Evolutionary conservation across 176 grass and related monocot species (phyloP), one percentile per base, ranked within the genome.

Genomic region (Urochloa ruziziensis): DNA sequence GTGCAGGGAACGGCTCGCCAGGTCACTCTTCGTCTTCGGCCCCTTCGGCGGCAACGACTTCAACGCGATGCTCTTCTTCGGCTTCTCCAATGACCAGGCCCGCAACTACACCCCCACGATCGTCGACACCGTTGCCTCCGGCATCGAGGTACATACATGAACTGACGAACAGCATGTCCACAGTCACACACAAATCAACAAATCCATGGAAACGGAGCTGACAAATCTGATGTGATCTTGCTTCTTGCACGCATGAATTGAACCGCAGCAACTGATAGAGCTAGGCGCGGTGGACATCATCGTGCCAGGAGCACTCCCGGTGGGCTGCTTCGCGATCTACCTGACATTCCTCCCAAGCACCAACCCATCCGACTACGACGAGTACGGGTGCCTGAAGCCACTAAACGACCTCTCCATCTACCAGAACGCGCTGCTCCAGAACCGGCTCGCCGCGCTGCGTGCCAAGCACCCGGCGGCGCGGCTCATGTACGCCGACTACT

Each of bases 401-500:
- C 73, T 84, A 10, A 89, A 92, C 57, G 74, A 60, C 1, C 77
- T 89, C 0, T 74, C 64, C 7, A 0, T 6, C 16, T 61, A 89
- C 70, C 80, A 92, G 63, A 92, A 92, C 78, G 0, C 80, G 0
- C 40, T 92, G 62, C 54, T 92, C 16, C 74, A 56, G 56, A 2
- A 35, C 48, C 68, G 54, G 67, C 73, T 89, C 8, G 12, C 10
- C 3, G 39, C n/a, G 1, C 46, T 84, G 11, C 87, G 36, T n/a
- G 65, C 33, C 2, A 67, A 53, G 53, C 18, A 92, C 54, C 7
- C 60, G 14, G 6, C 64, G 72, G 80, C 14, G 36, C 70, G 91
- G 87, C 61, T 92, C 78, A 73, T 83, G 75, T 92, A 92, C 81
- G 91, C 74, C n/a, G 87, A 92, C 81, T 84, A 76, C 84, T 92